Base-by-base conservation (phyloP, 345 rosid species). In the Eucalyptus guilfoylei region DNA sequence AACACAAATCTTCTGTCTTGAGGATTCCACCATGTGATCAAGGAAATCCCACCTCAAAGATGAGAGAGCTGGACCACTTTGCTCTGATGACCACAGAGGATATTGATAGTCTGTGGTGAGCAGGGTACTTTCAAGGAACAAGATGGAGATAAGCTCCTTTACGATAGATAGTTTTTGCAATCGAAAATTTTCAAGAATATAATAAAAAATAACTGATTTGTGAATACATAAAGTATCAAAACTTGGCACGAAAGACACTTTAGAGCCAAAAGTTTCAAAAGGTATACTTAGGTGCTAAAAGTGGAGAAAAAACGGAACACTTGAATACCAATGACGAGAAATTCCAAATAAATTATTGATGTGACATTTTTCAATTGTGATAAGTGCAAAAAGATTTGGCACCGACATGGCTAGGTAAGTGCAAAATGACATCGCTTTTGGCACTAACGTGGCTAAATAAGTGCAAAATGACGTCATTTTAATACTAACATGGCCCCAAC, bases 391-490 rank as follows among this genome's bases (percentile, higher is more conserved):
- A 52, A 52, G 58, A 52, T 52, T 7, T 52, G 24, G 58, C 58
- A 0, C 10, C 1, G 0, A 19, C 55, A 52, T 19, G 10, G 24
- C 24, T 52, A 52, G 0, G 8, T 19, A 52, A 7, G 23, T 17
- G 24, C 55, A 52, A 52, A 50, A 50, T 50, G 55, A 50, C 19
- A 52, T 52, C 1, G 2, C 9, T 17, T 50, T 50, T 0, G 2
- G 9, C 54, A 50, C 21, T 50, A 16, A 50, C 1, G 0, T 52
- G 9, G 55, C 1, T 52, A 52, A 0, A 3, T 52, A 52, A 19
- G 24, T 52, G 24, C 24, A 52, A 52, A 52, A 52, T 52, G 1
- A 52, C 5, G 0, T 52, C 11, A 0, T 52, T 52, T 52, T 52
- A 0, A 52, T 52, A 19, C 0, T 3, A 2, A 52, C 5, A 52